Percentiles rank a stretch among this genome's conserved stretches.
phyloP scores from a whole-genome alignment of 129 eudicot species.

The Tagetes erecta region DNA sequence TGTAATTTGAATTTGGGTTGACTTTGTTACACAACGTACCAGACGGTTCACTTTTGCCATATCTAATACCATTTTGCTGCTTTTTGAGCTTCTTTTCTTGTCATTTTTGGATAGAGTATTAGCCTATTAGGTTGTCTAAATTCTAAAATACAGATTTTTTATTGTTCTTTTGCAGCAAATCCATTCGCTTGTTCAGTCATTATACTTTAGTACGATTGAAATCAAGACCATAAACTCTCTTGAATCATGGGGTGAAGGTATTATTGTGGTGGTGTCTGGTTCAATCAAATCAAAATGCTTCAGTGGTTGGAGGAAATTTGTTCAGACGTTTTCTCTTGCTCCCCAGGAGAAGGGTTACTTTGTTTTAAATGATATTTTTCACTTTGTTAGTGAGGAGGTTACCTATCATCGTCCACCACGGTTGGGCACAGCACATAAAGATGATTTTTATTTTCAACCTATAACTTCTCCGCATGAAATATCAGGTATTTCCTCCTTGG shows the following conservation, averaged over 20 bases:
- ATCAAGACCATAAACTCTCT: constrained; percentile 86
- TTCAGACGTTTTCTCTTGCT: constrained; percentile 88
- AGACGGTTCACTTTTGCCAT: no score
- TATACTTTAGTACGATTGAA: constrained; percentile 64
- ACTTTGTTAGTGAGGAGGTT: constrained; percentile 57
- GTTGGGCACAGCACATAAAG: constrained; percentile 24
- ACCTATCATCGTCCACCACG: constrained; percentile 47
- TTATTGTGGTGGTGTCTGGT: constrained; percentile 87
- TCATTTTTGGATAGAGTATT: background rate
- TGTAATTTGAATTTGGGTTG: no score
- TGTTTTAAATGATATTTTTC: constrained; percentile 83
- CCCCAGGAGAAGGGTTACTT: constrained; percentile 93
- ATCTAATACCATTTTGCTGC: no score
- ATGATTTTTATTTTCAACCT: constrained; percentile 45
- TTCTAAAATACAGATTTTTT: background rate
- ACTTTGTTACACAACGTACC: no score
- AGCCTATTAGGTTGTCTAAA: no score
- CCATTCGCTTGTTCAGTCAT: constrained; percentile 62
- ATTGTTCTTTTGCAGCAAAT: constrained; percentile 62
- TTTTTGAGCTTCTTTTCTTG: background rate
- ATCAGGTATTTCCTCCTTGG: constrained; percentile 49
- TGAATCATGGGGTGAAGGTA: constrained; percentile 76
- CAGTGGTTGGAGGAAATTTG: constrained; percentile 69
- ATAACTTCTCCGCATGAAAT: constrained; percentile 43
- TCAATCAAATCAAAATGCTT: constrained; percentile 58